Conservation (phyloP, 169 alveolate species). For the Babesia sp. region DNA sequence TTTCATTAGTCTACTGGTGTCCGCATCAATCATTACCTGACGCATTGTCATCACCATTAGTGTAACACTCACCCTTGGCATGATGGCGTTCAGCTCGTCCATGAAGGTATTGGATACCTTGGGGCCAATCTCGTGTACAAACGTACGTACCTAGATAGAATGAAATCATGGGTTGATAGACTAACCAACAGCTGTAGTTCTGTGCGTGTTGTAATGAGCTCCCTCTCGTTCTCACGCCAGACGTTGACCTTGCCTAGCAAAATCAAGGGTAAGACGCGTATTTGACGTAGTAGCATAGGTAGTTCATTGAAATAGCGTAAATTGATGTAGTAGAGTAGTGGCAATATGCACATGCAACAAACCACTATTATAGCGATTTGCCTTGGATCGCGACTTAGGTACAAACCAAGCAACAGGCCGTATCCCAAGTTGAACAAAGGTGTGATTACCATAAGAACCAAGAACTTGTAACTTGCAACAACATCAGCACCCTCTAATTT, state of each 20-base stretch:
- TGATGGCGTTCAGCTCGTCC: slow-evolving; percentile 73
- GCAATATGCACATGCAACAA: slow-evolving; percentile 65
- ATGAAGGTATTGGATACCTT: slow-evolving; percentile 79
- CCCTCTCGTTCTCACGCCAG: slow-evolving; percentile 87
- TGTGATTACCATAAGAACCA: slow-evolving; percentile 82
- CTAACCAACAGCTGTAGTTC: slow-evolving; percentile 81
- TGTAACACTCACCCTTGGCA: slow-evolving; percentile 69
- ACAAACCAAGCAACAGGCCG: slow-evolving; percentile 80
- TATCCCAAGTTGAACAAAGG: slow-evolving; percentile 83
- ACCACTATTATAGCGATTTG: slow-evolving; percentile 53
- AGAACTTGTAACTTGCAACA: slow-evolving; percentile 86
- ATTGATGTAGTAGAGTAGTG: slow-evolving; percentile 73
- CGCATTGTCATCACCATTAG: background rate
- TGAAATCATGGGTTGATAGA: background rate
- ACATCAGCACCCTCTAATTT: slow-evolving; percentile 87
- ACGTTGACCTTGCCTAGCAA: slow-evolving; percentile 80
- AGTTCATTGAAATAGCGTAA: slow-evolving; percentile 73
- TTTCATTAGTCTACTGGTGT: slow-evolving; percentile 70
- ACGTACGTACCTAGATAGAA: slow-evolving; percentile 53
- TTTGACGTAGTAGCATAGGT: slow-evolving; percentile 74
- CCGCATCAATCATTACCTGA: slow-evolving; percentile 74
- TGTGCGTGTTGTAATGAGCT: slow-evolving; percentile 80
- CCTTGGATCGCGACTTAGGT: slow-evolving; percentile 53
- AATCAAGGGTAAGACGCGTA: slow-evolving; percentile 69
- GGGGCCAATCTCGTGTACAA: slow-evolving; percentile 81